phyloP scores from a whole-genome alignment of 164 flowering plant species.

The Tetracentron sinense region DNA sequence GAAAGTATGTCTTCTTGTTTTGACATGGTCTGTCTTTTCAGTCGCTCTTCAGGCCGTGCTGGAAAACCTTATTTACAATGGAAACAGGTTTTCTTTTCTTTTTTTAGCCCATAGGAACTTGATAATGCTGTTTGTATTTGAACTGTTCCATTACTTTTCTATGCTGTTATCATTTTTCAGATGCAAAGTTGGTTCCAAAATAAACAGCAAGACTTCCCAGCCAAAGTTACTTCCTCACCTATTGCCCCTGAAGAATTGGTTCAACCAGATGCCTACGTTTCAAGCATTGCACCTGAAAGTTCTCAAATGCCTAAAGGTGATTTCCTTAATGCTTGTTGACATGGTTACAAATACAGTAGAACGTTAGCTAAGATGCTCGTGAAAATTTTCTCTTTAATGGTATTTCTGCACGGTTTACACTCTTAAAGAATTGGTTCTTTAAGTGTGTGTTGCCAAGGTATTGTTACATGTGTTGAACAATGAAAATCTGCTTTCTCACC shows the following conservation, averaged over 20 bases:
- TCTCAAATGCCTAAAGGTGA: constrained; percentile 32
- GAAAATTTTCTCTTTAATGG: background rate
- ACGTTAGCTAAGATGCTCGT: background rate
- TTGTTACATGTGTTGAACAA: too few relatives aligned
- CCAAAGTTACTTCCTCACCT: constrained; percentile 21
- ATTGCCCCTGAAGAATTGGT: constrained; percentile 18
- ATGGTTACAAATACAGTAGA: too few relatives aligned
- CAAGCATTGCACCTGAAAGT: constrained; percentile 20
- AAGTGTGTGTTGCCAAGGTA: too few relatives aligned
- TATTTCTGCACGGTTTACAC: too few relatives aligned
- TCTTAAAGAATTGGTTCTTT: too few relatives aligned
- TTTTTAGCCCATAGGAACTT: background rate
- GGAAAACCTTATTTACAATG: constrained; percentile 63
- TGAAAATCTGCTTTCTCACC: too few relatives aligned
- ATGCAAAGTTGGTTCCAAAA: constrained; percentile 55
- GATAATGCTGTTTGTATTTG: background rate
- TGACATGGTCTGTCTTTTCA: constrained; percentile 26
- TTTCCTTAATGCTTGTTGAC: constrained; percentile 19
- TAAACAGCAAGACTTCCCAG: constrained; percentile 22
- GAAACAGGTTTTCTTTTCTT: constrained; percentile 43
- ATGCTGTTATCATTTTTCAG: constrained; percentile 26
- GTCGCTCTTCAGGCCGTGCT: constrained; percentile 52
- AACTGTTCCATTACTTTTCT: background rate
- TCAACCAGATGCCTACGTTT: too few relatives aligned
- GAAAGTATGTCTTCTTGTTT: too few relatives aligned